phyloP scores from a whole-genome alignment of 192 early-diverging fungal species.

The Linnemannia elongata region DNA sequence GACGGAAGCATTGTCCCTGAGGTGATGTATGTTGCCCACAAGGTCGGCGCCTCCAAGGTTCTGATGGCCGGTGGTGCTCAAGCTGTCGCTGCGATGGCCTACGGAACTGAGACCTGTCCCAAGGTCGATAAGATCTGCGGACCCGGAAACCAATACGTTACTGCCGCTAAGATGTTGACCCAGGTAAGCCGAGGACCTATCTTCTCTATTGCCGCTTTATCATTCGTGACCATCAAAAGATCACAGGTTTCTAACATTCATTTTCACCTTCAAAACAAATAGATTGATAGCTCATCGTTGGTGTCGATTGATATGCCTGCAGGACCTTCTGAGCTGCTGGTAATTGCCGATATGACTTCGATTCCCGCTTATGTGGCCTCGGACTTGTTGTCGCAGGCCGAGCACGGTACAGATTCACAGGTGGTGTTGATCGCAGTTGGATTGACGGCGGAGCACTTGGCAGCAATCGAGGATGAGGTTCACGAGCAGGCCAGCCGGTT shows the following conservation, averaged over 20 bases:
- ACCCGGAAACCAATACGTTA: slow-evolving; percentile 99
- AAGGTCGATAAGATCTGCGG: slow-evolving; percentile 99
- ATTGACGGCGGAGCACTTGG: slow-evolving; percentile 74
- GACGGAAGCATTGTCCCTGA: slow-evolving; percentile 95
- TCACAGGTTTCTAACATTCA: neutral
- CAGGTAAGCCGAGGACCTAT: slow-evolving; percentile 64
- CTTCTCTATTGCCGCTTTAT: neutral
- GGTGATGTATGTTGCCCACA: slow-evolving; percentile 97
- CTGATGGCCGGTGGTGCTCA: slow-evolving; percentile 97
- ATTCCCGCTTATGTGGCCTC: slow-evolving; percentile 94
- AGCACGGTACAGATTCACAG: slow-evolving; percentile 97
- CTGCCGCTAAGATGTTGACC: slow-evolving; percentile 97
- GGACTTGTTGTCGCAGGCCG: slow-evolving; percentile 97
- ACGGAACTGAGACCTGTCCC: slow-evolving; percentile 94
- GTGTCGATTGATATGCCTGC: slow-evolving; percentile 99
- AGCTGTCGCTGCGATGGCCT: slow-evolving; percentile 99
- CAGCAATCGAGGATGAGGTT: slow-evolving; percentile 84
- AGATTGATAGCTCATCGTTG: slow-evolving; percentile 94
- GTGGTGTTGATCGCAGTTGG: slow-evolving; percentile 93
- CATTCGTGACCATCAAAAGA: neutral
- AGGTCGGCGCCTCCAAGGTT: slow-evolving; percentile 94
- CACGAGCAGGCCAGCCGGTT: slow-evolving; percentile 85
- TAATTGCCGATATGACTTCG: slow-evolving; percentile 91
- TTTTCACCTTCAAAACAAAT: slow-evolving; percentile 11
- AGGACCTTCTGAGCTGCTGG: slow-evolving; percentile 98